Evolutionary conservation across 164 flowering plant genomes (phyloP).

Genomic region (Umbellularia californica): DNA sequence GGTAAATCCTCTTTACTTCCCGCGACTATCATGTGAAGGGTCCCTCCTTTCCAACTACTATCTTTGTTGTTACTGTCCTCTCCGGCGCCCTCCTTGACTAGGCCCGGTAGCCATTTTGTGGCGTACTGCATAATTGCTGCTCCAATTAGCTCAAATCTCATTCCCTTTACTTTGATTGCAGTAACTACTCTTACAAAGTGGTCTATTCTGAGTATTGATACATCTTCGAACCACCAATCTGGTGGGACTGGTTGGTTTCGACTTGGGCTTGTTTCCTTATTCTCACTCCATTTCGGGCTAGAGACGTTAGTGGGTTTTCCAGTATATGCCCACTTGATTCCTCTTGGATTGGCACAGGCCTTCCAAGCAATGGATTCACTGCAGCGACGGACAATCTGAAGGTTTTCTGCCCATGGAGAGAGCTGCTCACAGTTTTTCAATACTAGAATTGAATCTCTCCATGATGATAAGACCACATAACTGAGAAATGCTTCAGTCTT

Average conservation of each 20-base stretch:
- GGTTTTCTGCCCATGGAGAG: slow-evolving; percentile 84
- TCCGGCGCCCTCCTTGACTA: slow-evolving; percentile 43
- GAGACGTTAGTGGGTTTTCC: slow-evolving; percentile 48
- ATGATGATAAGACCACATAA: slow-evolving; percentile 76
- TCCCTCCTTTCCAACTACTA: slow-evolving; percentile 63
- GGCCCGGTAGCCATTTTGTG: slow-evolving; percentile 74
- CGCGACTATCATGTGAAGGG: slow-evolving; percentile 72
- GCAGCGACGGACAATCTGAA: slow-evolving; percentile 80
- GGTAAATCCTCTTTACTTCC: slow-evolving; percentile 56
- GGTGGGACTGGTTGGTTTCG: slow-evolving; percentile 58
- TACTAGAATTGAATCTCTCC: slow-evolving; percentile 85
- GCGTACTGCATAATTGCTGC: slow-evolving; percentile 87
- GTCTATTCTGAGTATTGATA: slow-evolving; percentile 71
- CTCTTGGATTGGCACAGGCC: slow-evolving; percentile 84
- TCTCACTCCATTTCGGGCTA: slow-evolving; percentile 64
- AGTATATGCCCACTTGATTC: slow-evolving; percentile 69
- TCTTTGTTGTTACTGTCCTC: slow-evolving; percentile 28
- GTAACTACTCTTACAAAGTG: slow-evolving; percentile 88
- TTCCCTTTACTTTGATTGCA: slow-evolving; percentile 86
- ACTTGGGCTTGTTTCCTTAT: slow-evolving; percentile 63
- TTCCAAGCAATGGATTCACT: slow-evolving; percentile 95
- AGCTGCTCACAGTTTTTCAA: slow-evolving; percentile 79
- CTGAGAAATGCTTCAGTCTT: slow-evolving; percentile 92
- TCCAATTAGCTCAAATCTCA: slow-evolving; percentile 82
- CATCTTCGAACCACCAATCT: slow-evolving; percentile 97